These are phyloP conservation scores for Debaryomyces sp. DNA, from an alignment of 1,139 yeast genomes.

Conservation along the genomic window DNA sequence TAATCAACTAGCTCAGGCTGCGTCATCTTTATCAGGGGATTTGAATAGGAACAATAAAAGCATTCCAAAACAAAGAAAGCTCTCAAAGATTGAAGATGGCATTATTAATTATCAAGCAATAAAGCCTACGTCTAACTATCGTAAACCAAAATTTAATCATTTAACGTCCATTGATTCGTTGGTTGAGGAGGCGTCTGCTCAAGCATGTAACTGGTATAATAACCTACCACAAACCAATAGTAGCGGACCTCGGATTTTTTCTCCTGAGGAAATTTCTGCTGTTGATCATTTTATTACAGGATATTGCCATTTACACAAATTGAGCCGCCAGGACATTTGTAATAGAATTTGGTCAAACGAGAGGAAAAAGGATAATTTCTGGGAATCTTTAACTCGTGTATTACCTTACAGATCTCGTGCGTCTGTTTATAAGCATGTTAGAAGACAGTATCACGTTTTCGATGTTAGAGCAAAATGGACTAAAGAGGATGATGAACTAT, in stretches of 20 bases:
- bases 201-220: constrained; percentile 43
- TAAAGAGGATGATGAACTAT: constrained; percentile 69
- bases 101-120: constrained; percentile 2
- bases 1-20: constrained; percentile 36
- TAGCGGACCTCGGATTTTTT: constrained; percentile 51
- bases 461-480: constrained; percentile 90
- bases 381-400: constrained; percentile 80
- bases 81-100: constrained; percentile 8
- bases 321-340: constrained; percentile 71
- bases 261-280: constrained; percentile 65
- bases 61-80: constrained; percentile 8
- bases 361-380: constrained; percentile 81
- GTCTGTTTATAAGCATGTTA: constrained; percentile 86
- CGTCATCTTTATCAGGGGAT: constrained; percentile 23
- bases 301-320: constrained; percentile 62
- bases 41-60: constrained; percentile 9
- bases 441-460: constrained; percentile 86
- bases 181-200: constrained; percentile 38
- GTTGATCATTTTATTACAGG: constrained; percentile 73
- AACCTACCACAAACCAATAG: constrained; percentile 28
- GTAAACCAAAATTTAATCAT: constrained; percentile 29
- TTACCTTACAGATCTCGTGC: constrained; percentile 86
- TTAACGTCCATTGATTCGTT: constrained; percentile 35
- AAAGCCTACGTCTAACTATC: constrained; percentile 7
- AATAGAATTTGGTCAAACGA: constrained; percentile 86